Percentiles rank a stretch among this genome's conserved stretches.
Conservation (phyloP, 345 rosid species). For the Eucalyptus pumila region DNA sequence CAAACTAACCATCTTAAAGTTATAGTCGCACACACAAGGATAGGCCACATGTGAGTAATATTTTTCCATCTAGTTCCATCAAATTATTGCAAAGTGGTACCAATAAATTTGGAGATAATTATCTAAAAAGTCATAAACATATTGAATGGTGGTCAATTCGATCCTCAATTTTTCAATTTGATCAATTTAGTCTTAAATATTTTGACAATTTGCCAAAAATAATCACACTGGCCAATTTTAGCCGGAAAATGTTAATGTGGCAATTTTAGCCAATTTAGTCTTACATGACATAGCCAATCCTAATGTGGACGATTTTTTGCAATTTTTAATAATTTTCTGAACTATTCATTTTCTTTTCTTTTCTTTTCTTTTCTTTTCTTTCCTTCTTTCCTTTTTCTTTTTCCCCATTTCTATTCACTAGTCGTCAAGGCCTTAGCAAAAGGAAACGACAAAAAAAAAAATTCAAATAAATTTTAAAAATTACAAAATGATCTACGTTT, state of each 20-base stretch:
- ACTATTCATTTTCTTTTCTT: too few species aligned
- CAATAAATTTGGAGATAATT: too few species aligned
- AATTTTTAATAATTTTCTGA: too few species aligned
- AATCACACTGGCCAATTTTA: neutral
- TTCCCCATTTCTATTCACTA: neutral
- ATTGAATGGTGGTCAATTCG: accelerated
- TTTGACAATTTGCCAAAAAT: neutral
- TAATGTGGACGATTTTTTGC: neutral
- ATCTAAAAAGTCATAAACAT: neutral
- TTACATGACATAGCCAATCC: neutral
- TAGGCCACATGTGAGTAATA: neutral
- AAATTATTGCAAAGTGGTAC: neutral
- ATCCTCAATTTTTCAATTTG: too few species aligned
- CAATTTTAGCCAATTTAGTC: too few species aligned
- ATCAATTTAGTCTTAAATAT: too few species aligned
- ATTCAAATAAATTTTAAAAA: too few species aligned
- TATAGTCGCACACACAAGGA: neutral
- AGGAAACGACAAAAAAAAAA: too few species aligned
- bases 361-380: too few species aligned
- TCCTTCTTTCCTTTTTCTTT: too few species aligned
- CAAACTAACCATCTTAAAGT: neutral
- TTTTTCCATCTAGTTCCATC: neutral
- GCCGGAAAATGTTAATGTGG: neutral
- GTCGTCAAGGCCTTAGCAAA: accelerated
- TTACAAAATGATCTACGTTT: neutral